Conservation (phyloP, 2,329 filamentous ascomycete genomes). For the Epichloe scottii region DNA sequence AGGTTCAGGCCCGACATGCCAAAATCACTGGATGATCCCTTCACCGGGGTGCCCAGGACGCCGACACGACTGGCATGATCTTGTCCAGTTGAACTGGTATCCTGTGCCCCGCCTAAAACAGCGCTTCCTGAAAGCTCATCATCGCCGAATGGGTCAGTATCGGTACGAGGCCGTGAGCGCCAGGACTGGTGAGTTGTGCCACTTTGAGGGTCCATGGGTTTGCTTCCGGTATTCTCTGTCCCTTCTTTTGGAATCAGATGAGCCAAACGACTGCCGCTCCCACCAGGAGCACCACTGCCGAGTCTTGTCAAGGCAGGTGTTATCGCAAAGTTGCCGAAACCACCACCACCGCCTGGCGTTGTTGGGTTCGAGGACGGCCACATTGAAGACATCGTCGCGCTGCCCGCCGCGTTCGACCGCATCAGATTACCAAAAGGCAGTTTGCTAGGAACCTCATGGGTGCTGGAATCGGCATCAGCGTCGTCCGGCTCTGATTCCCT, state of each 20-base stretch:
- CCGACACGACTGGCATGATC: constrained; percentile 22
- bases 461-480: constrained; percentile 26
- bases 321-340: constrained; percentile 84
- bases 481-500: constrained; percentile 45
- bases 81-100: constrained; percentile 37
- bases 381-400: constrained; percentile 30
- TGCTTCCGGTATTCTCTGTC: constrained; percentile 46
- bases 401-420: constrained; percentile 42
- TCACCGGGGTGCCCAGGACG: constrained; percentile 40
- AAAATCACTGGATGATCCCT: constrained; percentile 44
- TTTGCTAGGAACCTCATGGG: constrained; percentile 20
- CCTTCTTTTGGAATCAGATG: constrained; percentile 72
- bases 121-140: constrained; percentile 54
- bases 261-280: constrained; percentile 76
- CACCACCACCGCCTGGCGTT: constrained; percentile 58
- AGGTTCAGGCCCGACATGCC: constrained; percentile 49
- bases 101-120: constrained; percentile 62
- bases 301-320: constrained; percentile 46
- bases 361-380: constrained; percentile 38
- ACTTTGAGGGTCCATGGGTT: constrained; percentile 36
- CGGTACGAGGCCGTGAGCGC: constrained; percentile 51
- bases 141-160: constrained; percentile 68
- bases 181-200: constrained; percentile 34
- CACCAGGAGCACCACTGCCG: constrained; percentile 50
- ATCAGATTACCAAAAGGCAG: constrained; percentile 33